phyloP scores from a whole-genome alignment of 257 asterid genomes.

The Catharanthus roseus region DNA sequence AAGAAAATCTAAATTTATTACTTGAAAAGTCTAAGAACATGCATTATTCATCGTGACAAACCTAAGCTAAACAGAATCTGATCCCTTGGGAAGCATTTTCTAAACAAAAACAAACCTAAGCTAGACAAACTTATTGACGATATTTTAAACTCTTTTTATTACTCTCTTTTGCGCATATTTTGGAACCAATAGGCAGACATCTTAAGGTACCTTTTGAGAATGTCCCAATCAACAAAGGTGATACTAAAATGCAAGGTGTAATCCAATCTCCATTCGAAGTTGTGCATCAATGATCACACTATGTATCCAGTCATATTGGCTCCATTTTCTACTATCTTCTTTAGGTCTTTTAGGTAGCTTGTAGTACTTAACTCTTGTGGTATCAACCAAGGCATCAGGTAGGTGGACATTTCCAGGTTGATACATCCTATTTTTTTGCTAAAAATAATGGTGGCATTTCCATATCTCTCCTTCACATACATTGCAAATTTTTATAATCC shows the following conservation, averaged over 20 bases:
- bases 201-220: constrained; percentile 80
- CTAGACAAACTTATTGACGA: too few species aligned
- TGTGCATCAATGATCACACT: constrained; percentile 86
- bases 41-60: too few species aligned
- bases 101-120: too few species aligned
- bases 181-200: constrained; percentile 85
- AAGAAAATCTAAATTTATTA: too few species aligned
- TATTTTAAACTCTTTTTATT: too few species aligned
- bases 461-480: constrained; percentile 70
- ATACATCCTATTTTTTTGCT: constrained; percentile 88
- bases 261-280: constrained; percentile 86
- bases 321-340: constrained; percentile 66
- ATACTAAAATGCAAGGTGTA: constrained; percentile 85
- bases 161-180: too few species aligned
- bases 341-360: constrained; percentile 54
- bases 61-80: too few species aligned
- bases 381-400: constrained; percentile 53
- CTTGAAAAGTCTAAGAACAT: too few species aligned
- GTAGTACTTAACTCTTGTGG: constrained; percentile 56
- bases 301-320: constrained; percentile 75
- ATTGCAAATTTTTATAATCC: constrained; percentile 79
- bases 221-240: constrained; percentile 67
- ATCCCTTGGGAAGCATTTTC: too few species aligned
- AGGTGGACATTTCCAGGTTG: constrained; percentile 63
- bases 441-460: constrained; percentile 67